phyloP scores from a whole-genome alignment of 163 green algal species.

The Chlamydomonas reinhardtii region DNA sequence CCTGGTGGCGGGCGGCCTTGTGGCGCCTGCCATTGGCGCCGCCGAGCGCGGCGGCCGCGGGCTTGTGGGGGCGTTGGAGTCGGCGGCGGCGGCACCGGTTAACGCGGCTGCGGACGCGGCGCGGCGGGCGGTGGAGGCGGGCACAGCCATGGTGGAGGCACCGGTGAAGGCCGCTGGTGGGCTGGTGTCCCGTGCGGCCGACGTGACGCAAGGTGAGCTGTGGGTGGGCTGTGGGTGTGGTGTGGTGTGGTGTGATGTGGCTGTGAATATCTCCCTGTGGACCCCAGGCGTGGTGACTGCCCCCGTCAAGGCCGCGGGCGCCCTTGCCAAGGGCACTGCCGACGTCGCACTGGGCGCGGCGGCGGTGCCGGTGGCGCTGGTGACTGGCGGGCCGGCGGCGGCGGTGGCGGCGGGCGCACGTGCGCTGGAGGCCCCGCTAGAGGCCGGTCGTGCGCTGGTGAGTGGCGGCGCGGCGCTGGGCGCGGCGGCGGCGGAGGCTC shows the following conservation, averaged over 20 bases:
- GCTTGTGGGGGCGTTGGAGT: not conserved
- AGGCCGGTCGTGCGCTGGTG: constrained; percentile 27
- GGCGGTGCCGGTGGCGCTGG: constrained; percentile 40
- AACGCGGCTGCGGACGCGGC: not conserved
- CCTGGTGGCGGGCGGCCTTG: not conserved
- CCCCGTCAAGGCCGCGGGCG: constrained; percentile 16
- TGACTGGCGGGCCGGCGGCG: constrained; percentile 31
- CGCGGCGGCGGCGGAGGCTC: constrained; percentile 6
- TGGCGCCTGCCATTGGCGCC: not conserved
- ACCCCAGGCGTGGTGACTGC: constrained; percentile 13
- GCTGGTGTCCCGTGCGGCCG: not conserved
- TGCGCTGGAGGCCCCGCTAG: constrained; percentile 39
- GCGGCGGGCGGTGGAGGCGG: not conserved
- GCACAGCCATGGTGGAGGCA: not conserved
- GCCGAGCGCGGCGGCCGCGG: constrained; percentile 22
- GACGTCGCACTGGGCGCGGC: constrained; percentile 27
- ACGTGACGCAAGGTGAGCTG: not conserved
- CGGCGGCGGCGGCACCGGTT: not conserved
- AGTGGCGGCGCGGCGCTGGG: constrained; percentile 30
- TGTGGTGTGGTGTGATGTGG: no score
- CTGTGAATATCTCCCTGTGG: no score
- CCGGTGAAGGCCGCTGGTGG: not conserved
- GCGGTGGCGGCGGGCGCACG: constrained; percentile 32
- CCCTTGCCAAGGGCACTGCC: constrained; percentile 32
- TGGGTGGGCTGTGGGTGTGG: no score